Conservation (phyloP, 139 green algal species). For the Mesotaenium endlicherianum region DNA sequence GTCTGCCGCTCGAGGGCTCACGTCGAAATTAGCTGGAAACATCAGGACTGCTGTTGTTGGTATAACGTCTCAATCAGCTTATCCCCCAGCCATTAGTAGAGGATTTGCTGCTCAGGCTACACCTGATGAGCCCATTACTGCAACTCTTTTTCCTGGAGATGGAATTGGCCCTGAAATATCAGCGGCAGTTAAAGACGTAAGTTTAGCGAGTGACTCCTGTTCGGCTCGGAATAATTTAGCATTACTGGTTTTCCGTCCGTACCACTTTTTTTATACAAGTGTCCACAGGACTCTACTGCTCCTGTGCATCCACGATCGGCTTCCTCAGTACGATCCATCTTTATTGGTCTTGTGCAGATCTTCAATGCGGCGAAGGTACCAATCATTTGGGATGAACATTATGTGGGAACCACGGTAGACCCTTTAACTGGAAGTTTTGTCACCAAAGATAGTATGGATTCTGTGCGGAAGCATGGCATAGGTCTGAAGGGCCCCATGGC, state of each 20-base stretch:
- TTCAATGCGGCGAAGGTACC: conserved; percentile 75
- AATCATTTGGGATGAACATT: conserved; percentile 89
- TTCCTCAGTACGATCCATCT: not conserved
- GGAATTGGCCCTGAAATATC: conserved; percentile 93
- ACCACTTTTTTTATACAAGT: not conserved
- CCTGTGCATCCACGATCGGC: not conserved
- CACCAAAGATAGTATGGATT: conserved; percentile 90
- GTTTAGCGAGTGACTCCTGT: not conserved
- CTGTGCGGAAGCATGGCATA: conserved; percentile 73
- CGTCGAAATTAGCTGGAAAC: not conserved
- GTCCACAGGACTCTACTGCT: not conserved
- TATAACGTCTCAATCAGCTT: too few relatives aligned
- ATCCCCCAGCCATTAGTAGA: not conserved
- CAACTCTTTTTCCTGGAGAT: conserved; percentile 75
- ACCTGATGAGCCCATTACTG: conserved; percentile 17
- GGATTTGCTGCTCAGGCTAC: not conserved
- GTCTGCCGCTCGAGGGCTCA: not conserved
- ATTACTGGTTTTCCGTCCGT: not conserved
- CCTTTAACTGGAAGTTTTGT: conserved; percentile 82
- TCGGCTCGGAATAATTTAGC: not conserved
- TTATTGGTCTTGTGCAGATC: conserved; percentile 54
- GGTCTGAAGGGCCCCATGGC: conserved; percentile 95
- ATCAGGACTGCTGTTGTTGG: not conserved
- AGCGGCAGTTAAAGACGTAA: conserved; percentile 63
- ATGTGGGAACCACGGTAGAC: conserved; percentile 78